phyloP scores from a whole-genome alignment of 2,329 filamentous ascomycete genomes.

The Dactylellina cionopaga region DNA sequence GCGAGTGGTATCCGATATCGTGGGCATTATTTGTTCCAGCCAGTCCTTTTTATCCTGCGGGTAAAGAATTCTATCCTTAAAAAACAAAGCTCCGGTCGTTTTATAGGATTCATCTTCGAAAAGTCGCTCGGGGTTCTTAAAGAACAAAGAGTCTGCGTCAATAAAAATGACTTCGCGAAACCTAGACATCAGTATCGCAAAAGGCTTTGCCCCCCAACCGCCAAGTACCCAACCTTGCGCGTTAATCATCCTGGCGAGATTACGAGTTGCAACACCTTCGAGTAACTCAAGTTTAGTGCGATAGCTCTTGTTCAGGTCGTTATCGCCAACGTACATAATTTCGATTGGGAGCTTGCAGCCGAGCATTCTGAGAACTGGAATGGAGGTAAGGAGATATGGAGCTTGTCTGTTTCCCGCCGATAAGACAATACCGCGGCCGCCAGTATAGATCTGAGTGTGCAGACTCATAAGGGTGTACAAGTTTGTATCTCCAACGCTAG shows the following conservation, averaged over 20 bases:
- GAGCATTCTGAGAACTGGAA: constrained; percentile 60
- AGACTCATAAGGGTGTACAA: constrained; percentile 60
- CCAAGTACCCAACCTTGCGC: constrained; percentile 63
- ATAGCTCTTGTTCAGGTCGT: constrained; percentile 62
- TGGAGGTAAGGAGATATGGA: constrained; percentile 62
- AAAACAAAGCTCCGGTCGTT: constrained; percentile 63
- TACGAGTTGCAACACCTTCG: constrained; percentile 63
- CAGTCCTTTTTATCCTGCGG: constrained; percentile 60
- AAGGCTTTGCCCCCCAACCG: constrained; percentile 65
- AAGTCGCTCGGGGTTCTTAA: constrained; percentile 62
- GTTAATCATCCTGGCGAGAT: constrained; percentile 63
- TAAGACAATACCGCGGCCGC: constrained; percentile 63
- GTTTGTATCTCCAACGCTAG: constrained; percentile 59
- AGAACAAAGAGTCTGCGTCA: constrained; percentile 64
- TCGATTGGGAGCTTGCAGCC: constrained; percentile 62
- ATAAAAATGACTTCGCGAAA: constrained; percentile 65
- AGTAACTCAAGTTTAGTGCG: constrained; percentile 62
- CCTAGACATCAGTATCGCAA: constrained; percentile 63
- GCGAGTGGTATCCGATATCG: constrained; percentile 61
- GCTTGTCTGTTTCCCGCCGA: constrained; percentile 63
- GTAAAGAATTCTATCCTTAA: constrained; percentile 63
- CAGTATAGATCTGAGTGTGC: constrained; percentile 61
- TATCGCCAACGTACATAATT: constrained; percentile 62
- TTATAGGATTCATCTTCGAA: constrained; percentile 63
- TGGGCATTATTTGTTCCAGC: constrained; percentile 63